Base-by-base conservation (phyloP, 768 basidiomycete species). In the Kwoniella mangroviensis region DNA sequence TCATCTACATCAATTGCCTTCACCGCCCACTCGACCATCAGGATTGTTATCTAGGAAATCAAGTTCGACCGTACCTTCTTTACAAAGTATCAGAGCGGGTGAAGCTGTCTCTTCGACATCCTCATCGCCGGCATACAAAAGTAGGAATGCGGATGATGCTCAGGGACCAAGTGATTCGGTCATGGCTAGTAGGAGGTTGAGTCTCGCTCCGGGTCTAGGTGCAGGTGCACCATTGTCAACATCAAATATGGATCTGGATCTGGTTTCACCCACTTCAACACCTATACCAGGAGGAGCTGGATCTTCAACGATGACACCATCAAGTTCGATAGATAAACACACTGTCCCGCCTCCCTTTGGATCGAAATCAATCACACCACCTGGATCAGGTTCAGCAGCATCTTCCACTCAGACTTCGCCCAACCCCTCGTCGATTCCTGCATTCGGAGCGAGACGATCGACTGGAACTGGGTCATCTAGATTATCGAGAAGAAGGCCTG, bases 181-280 rank as follows among this genome's bases (percentile, higher is more conserved):
- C 1, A 57, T 57, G 19, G 49, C 70, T 15, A 65, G 71, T 28
- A 61, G 78, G 34, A 70, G 79, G 22, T 52, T 78, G n/a, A 74
- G 72, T 68, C 61, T 80, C 13, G 79, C 79, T 11, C 73, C 79
- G 15, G 76, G 76, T 13, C 65, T 80, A 22, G 79, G 76, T 10
- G 63, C 59, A 4, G 79, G 79, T 21, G 74, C 75, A n/a, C 65
- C 71, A 24, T 63, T 51, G 7, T 19, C 28, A 52, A 17, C 56
- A n/a, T 7, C 68, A 42, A 24, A 34, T 54, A 17, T 17, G 22
- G 56, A 65, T 34, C 24, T 49, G 56, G 19, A 57, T 43, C 61
- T 43, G 34, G 26, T 28, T 13, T 51, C 70, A 56, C 53, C 67
- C 63, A 19, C 42, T 51, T 45, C 55, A 52, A 34, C 58, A 17